Conservation (phyloP, 1,284 basidiomycete genomes). For the Phylloboletellus chloephorus region DNA sequence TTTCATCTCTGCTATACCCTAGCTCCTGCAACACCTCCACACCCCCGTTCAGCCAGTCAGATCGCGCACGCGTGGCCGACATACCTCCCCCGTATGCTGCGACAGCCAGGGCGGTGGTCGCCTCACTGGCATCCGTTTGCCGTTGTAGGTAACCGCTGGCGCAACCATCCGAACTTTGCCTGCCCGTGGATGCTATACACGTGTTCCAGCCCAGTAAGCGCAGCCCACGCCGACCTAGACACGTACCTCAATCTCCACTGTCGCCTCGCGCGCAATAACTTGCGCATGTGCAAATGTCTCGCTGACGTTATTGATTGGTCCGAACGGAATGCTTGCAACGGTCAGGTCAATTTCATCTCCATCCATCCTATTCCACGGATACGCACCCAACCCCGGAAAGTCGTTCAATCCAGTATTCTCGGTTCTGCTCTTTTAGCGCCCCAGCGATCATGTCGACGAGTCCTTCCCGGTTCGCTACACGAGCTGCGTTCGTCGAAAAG, state of each 20-base stretch:
- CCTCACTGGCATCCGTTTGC: conserved; percentile 68
- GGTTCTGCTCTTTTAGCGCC: conserved; percentile 51
- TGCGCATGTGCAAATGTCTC: conserved; percentile 93
- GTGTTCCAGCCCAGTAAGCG: conserved; percentile 11
- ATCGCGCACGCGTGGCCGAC: conserved; percentile 19
- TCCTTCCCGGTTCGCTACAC: conserved; percentile 73
- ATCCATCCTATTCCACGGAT: conserved; percentile 5
- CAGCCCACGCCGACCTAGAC: conserved; percentile 18
- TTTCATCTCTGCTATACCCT: conserved; percentile 56
- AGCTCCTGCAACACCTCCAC: conserved; percentile 62
- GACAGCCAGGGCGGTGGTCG: conserved; percentile 81
- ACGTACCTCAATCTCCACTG: conserved; percentile 57
- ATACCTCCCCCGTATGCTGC: conserved; percentile 75
- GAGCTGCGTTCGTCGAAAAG: conserved; percentile 68
- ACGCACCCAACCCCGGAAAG: conserved; percentile 73
- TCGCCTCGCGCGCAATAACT: conserved; percentile 58
- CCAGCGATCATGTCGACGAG: conserved; percentile 71
- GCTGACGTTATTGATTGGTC: conserved; percentile 88
- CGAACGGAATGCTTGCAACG: conserved; percentile 71
- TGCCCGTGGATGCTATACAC: conserved; percentile 61
- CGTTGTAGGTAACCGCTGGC: conserved; percentile 86
- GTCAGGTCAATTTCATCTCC: conserved; percentile 9
- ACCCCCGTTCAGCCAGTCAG: no score
- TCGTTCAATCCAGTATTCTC: conserved; percentile 68
- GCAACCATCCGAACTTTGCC: conserved; percentile 84